phyloP scores from a whole-genome alignment of 495 filamentous ascomycete species.

The Penicillium roqueforti region DNA sequence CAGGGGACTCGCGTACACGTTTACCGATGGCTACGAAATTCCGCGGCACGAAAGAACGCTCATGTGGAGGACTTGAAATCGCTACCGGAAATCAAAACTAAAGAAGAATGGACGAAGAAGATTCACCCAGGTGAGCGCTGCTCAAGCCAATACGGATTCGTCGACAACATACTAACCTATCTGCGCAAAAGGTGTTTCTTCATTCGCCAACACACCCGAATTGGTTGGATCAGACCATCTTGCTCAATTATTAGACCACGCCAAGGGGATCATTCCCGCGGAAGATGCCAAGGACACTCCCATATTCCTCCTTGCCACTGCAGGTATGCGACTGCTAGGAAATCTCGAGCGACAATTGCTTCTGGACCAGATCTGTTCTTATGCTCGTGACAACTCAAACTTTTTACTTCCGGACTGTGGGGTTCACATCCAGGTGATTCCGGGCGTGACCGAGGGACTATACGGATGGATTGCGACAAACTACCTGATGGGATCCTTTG shows the following conservation, averaged over 20 bases:
- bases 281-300: constrained; percentile 79
- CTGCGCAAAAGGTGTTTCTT: constrained; percentile 64
- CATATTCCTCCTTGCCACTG: constrained; percentile 91
- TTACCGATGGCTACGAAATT: constrained; percentile 83
- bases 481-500: constrained; percentile 90
- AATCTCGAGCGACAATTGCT: constrained; percentile 65
- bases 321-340: constrained; percentile 91
- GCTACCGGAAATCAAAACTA: constrained; percentile 75
- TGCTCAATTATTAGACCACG: constrained; percentile 73
- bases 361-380: constrained; percentile 75
- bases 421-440: constrained; percentile 89
- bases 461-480: constrained; percentile 99
- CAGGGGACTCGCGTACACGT: constrained; percentile 88
- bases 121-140: constrained; percentile 67
- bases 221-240: constrained; percentile 80
- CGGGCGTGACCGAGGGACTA: constrained; percentile 93
- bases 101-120: constrained; percentile 89
- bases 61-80: constrained; percentile 56
- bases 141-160: neutral
- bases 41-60: constrained; percentile 59
- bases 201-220: constrained; percentile 73
- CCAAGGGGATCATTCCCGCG: constrained; percentile 72
- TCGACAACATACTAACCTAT: constrained; percentile 5
- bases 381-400: constrained; percentile 69
- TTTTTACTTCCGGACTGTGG: constrained; percentile 89